A percentile compares a stretch with the other conserved stretches of the same genome.
These are phyloP conservation scores for Pneumocystis canis DNA, from an alignment of 1,139 yeast species.

Conservation along the genomic window DNA sequence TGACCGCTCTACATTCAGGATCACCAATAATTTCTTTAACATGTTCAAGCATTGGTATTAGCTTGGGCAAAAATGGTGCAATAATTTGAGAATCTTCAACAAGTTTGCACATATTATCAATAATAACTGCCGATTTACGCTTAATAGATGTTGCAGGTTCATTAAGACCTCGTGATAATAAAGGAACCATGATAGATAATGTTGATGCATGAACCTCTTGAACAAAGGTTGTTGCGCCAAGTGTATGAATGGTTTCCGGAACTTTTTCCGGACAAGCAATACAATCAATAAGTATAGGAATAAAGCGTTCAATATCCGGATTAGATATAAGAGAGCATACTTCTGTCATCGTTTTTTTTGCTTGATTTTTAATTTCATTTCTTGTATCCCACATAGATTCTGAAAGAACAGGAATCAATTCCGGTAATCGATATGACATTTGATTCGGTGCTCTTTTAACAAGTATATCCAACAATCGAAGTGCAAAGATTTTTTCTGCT, in stretches of 20 bases:
- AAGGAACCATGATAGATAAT: constrained; percentile 97
- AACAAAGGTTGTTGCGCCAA: constrained; percentile 99
- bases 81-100: constrained; percentile 99
- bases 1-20: constrained; percentile 99
- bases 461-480: constrained; percentile 68
- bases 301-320: constrained; percentile 98
- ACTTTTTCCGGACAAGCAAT: constrained; percentile 93
- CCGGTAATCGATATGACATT: constrained; percentile 97
- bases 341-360: constrained; percentile 87
- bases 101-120: constrained; percentile 99
- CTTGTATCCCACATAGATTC: constrained; percentile 99
- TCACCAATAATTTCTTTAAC: constrained; percentile 95
- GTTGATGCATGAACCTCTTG: constrained; percentile 99
- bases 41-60: constrained; percentile 89
- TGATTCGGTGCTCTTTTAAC: constrained; percentile 93
- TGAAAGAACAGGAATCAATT: constrained; percentile 92
- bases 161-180: constrained; percentile 96
- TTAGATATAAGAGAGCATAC: constrained; percentile 95
- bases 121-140: constrained; percentile 98
- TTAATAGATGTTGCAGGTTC: constrained; percentile 99
- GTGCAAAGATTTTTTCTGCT: constrained; percentile 92
- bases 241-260: constrained; percentile 94
- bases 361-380: constrained; percentile 92
- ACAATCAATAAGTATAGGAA: constrained; percentile 93
- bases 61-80: constrained; percentile 93